Evolutionary conservation across 1,284 basidiomycete genomes (phyloP).

Genomic region (Apiotrichum porosum): DNA sequence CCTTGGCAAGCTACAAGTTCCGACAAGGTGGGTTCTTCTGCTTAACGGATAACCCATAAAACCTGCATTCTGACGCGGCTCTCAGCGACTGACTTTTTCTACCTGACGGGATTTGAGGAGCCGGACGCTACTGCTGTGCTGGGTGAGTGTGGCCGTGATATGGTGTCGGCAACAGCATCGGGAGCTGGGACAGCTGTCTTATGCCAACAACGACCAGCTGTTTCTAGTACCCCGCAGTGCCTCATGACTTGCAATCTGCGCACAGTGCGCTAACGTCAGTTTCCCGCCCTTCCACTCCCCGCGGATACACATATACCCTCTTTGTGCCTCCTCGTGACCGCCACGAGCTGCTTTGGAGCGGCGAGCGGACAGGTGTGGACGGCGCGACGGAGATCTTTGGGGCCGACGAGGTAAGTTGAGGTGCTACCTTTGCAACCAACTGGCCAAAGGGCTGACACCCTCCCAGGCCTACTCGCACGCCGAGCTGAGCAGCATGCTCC

Average conservation of each 20-base stretch:
- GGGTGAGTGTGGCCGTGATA: slow-evolving; percentile 52
- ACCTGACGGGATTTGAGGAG: slow-evolving; percentile 91
- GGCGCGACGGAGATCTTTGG: slow-evolving; percentile 63
- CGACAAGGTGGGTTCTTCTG: slow-evolving; percentile 58
- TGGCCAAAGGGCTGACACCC: slow-evolving; percentile 28
- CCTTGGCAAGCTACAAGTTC: slow-evolving; percentile 73
- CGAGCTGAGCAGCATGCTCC: slow-evolving; percentile 37
- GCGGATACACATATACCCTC: slow-evolving; percentile 82
- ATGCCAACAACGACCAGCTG: too few species aligned
- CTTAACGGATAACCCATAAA: too few species aligned
- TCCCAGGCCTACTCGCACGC: slow-evolving; percentile 45
- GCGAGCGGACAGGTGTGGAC: slow-evolving; percentile 64
- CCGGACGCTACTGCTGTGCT: slow-evolving; percentile 83
- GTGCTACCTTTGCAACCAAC: too few species aligned
- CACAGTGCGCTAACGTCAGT: too few species aligned
- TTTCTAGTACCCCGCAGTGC: too few species aligned
- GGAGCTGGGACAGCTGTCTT: too few species aligned
- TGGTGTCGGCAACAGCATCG: too few species aligned
- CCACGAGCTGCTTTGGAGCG: slow-evolving; percentile 86
- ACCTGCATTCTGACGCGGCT: too few species aligned
- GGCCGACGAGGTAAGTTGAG: slow-evolving; percentile 59
- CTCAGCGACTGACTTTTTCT: slow-evolving; percentile 79
- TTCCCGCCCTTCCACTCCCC: slow-evolving; percentile 54
- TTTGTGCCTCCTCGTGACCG: slow-evolving; percentile 77
- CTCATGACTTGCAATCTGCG: too few species aligned